Evolutionary conservation across 73 alveolate genomes (phyloP), one percentile per base, ranked within the genome.

Genomic region (Symbiodinium pilosum): DNA sequence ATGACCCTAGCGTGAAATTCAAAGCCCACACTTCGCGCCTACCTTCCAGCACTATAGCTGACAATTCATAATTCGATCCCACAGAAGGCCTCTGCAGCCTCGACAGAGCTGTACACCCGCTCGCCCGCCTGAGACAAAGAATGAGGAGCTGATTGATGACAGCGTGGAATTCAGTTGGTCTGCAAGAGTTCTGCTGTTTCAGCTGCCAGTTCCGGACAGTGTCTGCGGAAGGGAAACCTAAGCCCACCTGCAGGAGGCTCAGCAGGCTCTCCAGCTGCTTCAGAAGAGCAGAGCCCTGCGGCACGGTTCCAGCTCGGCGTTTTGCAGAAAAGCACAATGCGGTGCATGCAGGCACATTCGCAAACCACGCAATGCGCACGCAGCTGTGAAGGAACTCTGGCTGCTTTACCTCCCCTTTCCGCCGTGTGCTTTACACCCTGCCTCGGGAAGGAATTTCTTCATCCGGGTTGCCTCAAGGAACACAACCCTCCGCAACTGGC

Each of bases 381-480:
- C n/a, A n/a, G n/a, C n/a, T n/a, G n/a, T n/a, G n/a, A n/a, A n/a
- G n/a, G n/a, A n/a, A n/a, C n/a, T n/a, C n/a, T n/a, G n/a, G n/a
- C n/a, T n/a, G n/a, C n/a, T n/a, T n/a, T n/a, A n/a, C n/a, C n/a
- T n/a, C n/a, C n/a, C n/a, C n/a, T n/a, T n/a, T n/a, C n/a, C n/a
- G n/a, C n/a, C n/a, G n/a, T n/a, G n/a, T n/a, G n/a, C n/a, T n/a
- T n/a, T n/a, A n/a, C n/a, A n/a, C n/a, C n/a, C 20, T 8, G 71
- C 95, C 95, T 88, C 95, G 36, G 95, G 95, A 20, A 88, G 86
- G 86, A 88, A 88, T 86, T 88, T 88, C 36, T 71, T 43, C 95
- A 88, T 59, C 87, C 95, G 95, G 38, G 95, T 88, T 44, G 73
- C 95, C 95, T 88, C 83, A 38, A 18, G 34, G 38, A 54, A 30